A percentile compares a stretch with the other conserved stretches of the same genome.
These are phyloP conservation scores for Fragaria iinumae DNA, from an alignment of 306 rosid species.

Conservation along the genomic window DNA sequence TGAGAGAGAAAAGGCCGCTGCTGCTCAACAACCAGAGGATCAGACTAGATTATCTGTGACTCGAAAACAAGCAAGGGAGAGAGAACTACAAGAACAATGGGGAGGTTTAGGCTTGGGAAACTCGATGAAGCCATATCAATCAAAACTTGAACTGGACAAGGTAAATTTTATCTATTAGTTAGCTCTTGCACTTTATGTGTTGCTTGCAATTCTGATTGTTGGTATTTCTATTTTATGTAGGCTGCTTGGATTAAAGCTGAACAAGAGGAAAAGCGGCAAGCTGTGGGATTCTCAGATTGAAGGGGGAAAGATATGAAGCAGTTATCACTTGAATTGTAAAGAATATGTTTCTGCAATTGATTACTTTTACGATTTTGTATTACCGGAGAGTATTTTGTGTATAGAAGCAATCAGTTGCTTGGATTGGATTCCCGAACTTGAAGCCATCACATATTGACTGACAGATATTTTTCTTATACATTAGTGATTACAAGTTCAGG, in stretches of 20 bases:
- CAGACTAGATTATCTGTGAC: constrained; percentile 31
- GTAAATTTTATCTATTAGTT: constrained; percentile 33
- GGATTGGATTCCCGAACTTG: not conserved
- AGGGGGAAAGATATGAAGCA: not conserved
- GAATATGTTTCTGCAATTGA: not conserved
- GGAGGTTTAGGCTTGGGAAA: constrained; percentile 82
- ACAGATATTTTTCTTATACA: not conserved
- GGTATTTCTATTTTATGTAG: constrained; percentile 27
- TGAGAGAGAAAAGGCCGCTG: constrained; percentile 68
- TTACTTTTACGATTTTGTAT: not conserved
- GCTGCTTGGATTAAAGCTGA: constrained; percentile 95
- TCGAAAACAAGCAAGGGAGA: constrained; percentile 81
- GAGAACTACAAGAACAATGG: constrained; percentile 81
- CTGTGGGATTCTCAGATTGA: constrained; percentile 12
- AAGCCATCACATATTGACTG: not conserved
- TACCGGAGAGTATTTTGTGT: not conserved
- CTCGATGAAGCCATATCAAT: constrained; percentile 68
- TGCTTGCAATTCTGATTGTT: not conserved
- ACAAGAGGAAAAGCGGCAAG: constrained; percentile 66
- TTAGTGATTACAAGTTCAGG: too few relatives aligned
- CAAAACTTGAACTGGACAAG: constrained; percentile 85
- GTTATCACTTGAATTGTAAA: not conserved
- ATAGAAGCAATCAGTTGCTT: not conserved
- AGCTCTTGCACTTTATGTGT: not conserved
- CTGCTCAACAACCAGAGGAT: constrained; percentile 51